A percentile compares a stretch with the other conserved stretches of the same genome.
Conservation (phyloP, 2,329 filamentous ascomycete species). For the Fusarium oligoseptatum region DNA sequence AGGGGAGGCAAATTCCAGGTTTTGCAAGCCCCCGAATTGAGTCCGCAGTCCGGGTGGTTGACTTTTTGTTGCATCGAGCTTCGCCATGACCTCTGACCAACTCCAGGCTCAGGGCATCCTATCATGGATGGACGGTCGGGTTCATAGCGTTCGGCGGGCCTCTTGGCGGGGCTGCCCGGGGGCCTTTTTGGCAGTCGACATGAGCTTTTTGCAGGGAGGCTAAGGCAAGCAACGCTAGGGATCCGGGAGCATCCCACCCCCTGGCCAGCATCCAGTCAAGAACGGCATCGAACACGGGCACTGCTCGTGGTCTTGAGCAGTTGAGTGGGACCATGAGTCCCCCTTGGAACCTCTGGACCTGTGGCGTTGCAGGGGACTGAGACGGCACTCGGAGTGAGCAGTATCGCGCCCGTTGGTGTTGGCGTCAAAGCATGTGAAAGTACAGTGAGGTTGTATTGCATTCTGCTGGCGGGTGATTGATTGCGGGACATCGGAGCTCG, state of each 20-base stretch:
- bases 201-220: conserved; percentile 28
- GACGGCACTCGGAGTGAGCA: conserved; percentile 10
- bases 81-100: conserved; percentile 35
- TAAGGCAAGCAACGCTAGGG: conserved; percentile 29
- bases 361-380: conserved; percentile 36
- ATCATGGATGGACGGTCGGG: conserved; percentile 7
- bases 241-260: conserved; percentile 26
- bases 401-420: conserved; percentile 16
- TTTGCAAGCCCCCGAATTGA: conserved; percentile 25
- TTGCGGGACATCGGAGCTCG: conserved; percentile 28
- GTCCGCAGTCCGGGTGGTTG: conserved; percentile 30
- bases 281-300: not conserved
- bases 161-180: conserved; percentile 31
- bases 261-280: conserved; percentile 10
- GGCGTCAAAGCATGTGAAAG: conserved; percentile 45
- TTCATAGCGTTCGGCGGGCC: conserved; percentile 22
- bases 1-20: conserved; percentile 25
- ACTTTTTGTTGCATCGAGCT: conserved; percentile 37
- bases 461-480: conserved; percentile 33
- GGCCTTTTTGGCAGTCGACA: conserved; percentile 22
- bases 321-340: conserved; percentile 23
- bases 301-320: conserved; percentile 8
- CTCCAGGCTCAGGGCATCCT: conserved; percentile 16
- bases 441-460: conserved; percentile 43
- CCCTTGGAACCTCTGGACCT: conserved; percentile 24